A percentile compares a stretch with the other conserved stretches of the same genome.
These are phyloP conservation scores for Saccharomyces mikatae DNA, from an alignment of 805 yeast species.

Conservation along the genomic window DNA sequence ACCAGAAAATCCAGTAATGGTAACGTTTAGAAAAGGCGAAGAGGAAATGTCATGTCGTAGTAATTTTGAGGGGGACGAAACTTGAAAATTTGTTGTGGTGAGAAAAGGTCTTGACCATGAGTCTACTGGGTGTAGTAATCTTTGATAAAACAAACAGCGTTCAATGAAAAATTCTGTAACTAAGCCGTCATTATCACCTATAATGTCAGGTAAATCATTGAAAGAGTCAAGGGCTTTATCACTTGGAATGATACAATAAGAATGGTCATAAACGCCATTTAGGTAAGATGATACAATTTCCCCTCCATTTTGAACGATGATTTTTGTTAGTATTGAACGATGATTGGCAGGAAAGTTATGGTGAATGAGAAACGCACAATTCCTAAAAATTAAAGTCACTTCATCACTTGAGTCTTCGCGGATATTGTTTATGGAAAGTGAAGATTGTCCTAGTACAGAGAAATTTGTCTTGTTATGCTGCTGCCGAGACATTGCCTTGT, in stretches of 20 bases:
- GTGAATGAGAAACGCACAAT: conserved; percentile 12
- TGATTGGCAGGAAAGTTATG: conserved; percentile 14
- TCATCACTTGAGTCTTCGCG: not conserved
- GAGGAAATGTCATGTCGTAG: conserved; percentile 7
- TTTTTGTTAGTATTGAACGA: conserved; percentile 13
- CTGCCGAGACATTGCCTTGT: conserved; percentile 16
- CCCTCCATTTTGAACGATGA: conserved; percentile 24
- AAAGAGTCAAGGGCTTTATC: conserved; percentile 10
- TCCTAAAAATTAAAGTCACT: conserved; percentile 8
- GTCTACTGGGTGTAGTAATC: conserved; percentile 38
- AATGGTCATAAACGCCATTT: not conserved
- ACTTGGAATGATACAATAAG: conserved; percentile 20
- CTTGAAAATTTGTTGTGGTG: conserved; percentile 20
- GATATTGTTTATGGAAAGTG: not conserved
- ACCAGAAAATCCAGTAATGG: conserved; percentile 70
- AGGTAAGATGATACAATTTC: not conserved
- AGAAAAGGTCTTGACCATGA: conserved; percentile 55
- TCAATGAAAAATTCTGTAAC: conserved; percentile 81
- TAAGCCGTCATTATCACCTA: conserved; percentile 18
- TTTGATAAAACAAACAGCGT: conserved; percentile 53
- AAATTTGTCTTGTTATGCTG: conserved; percentile 3
- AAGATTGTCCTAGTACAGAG: not conserved
- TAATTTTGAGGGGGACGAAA: conserved; percentile 20
- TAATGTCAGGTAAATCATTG: not conserved
- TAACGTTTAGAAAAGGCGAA: conserved; percentile 26